Base-by-base conservation (phyloP, 2,329 filamentous ascomycete species). In the Claviceps paspali region DNA sequence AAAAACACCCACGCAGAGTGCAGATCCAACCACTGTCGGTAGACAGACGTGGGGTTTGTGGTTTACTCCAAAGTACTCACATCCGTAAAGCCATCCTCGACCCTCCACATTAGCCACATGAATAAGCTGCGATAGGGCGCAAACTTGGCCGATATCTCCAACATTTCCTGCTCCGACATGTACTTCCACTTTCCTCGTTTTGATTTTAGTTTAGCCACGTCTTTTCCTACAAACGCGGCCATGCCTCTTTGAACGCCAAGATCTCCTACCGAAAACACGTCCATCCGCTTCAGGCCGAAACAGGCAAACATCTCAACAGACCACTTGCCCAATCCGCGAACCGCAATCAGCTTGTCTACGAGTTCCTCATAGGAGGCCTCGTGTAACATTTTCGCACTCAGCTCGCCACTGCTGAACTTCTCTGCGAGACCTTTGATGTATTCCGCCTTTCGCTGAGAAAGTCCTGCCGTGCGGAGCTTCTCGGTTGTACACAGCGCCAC, bases 81-180 rank as follows among this genome's bases (percentile, higher is more conserved):
- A 56, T 92, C 81, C 4, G 85, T 84, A 27, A 36, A 33, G 24
- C 35, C 38, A 52, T 85, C 76, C 53, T 80, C 81, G 9, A 88
- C 76, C 41, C 80, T 68, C 87, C 88, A 95, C 82, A 94, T 93
- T 55, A 93, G 93, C 87, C 87, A 95, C 87, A 95, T 95, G 52
- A 94, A 94, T 30, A 95, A 55, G 49, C 80, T 91, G 52, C 87
- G 79, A 59, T 93, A 96, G 3, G 88, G 91, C 40, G 71, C 70
- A 56, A 93, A 98, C 52, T 68, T 75, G 40, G 79, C 81, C 10
- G 84, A 78, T 45, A 84, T 68, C 46, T 86, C 82, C 42, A 80
- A 55, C 91, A 98, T 96, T 42, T 96, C 91, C 53, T 76, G 73
- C 61, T 96, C 91, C 26, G 70, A 73, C 86, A 96, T 94, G 57